These are phyloP conservation scores for Metschnikowia bowlesiae DNA, from an alignment of 805 yeast genomes.

Conservation along the genomic window DNA sequence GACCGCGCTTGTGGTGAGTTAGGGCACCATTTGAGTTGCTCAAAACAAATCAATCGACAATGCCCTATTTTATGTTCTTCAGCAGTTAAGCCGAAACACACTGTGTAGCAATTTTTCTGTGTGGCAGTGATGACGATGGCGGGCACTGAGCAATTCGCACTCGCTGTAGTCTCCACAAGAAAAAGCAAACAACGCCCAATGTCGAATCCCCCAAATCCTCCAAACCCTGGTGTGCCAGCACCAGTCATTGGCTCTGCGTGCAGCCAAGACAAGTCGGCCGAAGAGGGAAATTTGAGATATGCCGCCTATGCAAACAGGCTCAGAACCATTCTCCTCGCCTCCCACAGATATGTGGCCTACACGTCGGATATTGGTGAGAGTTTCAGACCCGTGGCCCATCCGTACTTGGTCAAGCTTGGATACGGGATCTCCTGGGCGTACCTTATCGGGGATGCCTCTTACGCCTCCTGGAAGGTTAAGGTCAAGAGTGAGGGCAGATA, in stretches of 20 bases:
- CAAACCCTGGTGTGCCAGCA: neutral
- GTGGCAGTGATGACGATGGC: too few species aligned
- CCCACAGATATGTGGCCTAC: conserved; percentile 81
- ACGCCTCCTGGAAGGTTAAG: conserved; percentile 68
- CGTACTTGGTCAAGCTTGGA: conserved; percentile 56
- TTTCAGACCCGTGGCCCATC: conserved; percentile 77
- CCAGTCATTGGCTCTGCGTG: conserved; percentile 4
- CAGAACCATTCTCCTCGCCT: conserved; percentile 64
- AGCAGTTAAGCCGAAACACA: neutral
- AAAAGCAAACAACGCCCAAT: neutral
- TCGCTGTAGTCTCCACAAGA: neutral
- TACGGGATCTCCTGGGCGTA: conserved; percentile 77
- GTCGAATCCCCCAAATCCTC: neutral
- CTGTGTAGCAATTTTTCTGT: neutral
- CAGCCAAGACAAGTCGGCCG: conserved; percentile 14
- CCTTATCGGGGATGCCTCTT: conserved; percentile 68
- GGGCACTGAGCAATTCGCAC: neutral
- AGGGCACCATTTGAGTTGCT: too few species aligned
- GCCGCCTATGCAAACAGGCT: conserved; percentile 79
- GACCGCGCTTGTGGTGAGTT: too few species aligned
- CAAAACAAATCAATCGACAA: too few species aligned
- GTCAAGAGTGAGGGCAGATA: conserved; percentile 63
- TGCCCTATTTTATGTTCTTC: too few species aligned
- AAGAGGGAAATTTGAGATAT: conserved; percentile 49
- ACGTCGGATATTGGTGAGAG: conserved; percentile 86